Percentiles rank a stretch among this genome's conserved stretches.
Conservation (phyloP, 345 rosid genomes). For the Arabis hirsuta region DNA sequence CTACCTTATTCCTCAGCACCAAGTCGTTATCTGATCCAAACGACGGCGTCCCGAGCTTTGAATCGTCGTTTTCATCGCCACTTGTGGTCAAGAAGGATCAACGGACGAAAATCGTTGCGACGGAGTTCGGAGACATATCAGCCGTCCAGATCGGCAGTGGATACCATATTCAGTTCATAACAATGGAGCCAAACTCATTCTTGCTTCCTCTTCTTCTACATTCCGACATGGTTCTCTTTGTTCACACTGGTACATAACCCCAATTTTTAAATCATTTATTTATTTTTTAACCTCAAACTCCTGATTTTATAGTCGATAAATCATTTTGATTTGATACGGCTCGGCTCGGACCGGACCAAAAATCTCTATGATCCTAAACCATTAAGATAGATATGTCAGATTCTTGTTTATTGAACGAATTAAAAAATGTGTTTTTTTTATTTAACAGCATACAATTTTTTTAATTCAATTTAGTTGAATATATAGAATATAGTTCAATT, state of each 20-base stretch:
- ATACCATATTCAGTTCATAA: slow-evolving; percentile 69
- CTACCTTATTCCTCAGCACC: slow-evolving; percentile 4
- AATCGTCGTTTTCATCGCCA: slow-evolving; percentile 8
- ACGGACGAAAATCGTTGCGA: slow-evolving; percentile 49
- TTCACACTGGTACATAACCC: slow-evolving; percentile 59
- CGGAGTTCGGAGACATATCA: slow-evolving; percentile 71
- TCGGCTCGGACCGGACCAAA: too few species aligned
- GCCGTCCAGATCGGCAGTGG: slow-evolving; percentile 49
- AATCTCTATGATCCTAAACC: too few species aligned
- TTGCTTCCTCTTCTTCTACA: slow-evolving; percentile 86
- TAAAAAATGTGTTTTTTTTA: too few species aligned
- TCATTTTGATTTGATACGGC: too few species aligned
- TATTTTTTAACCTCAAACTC: background rate
- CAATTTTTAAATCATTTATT: too few species aligned
- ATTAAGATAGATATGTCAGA: too few species aligned
- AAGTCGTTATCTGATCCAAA: slow-evolving; percentile 30
- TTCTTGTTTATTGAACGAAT: background rate
- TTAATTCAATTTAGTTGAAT: background rate
- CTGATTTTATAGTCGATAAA: too few species aligned
- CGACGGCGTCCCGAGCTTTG: slow-evolving; percentile 5
- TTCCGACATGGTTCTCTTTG: slow-evolving; percentile 82
- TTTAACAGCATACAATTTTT: too few species aligned
- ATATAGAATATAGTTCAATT: background rate
- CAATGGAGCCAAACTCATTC: slow-evolving; percentile 74
- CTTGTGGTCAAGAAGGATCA: slow-evolving; percentile 56